Evolutionary conservation across 2,329 filamentous ascomycete genomes (phyloP).

Genomic region (Penicillium sp.): DNA sequence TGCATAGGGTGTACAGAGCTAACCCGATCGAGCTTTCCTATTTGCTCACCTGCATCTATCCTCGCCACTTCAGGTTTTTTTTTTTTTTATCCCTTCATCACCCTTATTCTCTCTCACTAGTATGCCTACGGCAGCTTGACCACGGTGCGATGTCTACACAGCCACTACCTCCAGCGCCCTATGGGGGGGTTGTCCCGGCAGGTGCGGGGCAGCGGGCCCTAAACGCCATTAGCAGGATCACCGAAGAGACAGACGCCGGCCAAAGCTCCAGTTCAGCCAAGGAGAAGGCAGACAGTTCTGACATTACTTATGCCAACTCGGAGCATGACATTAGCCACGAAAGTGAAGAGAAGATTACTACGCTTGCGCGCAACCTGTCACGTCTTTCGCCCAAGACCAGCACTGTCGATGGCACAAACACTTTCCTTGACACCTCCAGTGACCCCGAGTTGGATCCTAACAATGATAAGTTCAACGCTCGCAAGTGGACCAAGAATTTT

Average conservation of each 20-base stretch:
- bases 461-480: constrained; percentile 47
- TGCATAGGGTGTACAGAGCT: background rate
- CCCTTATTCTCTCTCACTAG: background rate
- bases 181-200: constrained; percentile 22
- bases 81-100: background rate
- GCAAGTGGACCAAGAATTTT: constrained; percentile 51
- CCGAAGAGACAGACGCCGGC: constrained; percentile 8
- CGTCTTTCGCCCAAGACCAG: constrained; percentile 33
- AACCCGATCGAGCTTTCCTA: constrained; percentile 3
- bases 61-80: background rate
- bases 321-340: constrained; percentile 31
- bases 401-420: constrained; percentile 34
- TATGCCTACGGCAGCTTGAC: constrained; percentile 9
- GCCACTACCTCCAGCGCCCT: constrained; percentile 26
- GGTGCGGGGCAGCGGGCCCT: constrained; percentile 7
- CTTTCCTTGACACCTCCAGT: constrained; percentile 40
- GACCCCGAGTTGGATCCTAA: constrained; percentile 49
- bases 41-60: background rate
- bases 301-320: constrained; percentile 29
- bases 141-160: constrained; percentile 18
- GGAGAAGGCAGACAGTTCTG: constrained; percentile 30
- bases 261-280: constrained; percentile 1
- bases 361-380: constrained; percentile 38
- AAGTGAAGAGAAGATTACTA: constrained; percentile 32
- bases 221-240: constrained; percentile 6